Evolutionary conservation across 805 yeast species (phyloP).

Genomic region (Barnettozyma vustinii): DNA sequence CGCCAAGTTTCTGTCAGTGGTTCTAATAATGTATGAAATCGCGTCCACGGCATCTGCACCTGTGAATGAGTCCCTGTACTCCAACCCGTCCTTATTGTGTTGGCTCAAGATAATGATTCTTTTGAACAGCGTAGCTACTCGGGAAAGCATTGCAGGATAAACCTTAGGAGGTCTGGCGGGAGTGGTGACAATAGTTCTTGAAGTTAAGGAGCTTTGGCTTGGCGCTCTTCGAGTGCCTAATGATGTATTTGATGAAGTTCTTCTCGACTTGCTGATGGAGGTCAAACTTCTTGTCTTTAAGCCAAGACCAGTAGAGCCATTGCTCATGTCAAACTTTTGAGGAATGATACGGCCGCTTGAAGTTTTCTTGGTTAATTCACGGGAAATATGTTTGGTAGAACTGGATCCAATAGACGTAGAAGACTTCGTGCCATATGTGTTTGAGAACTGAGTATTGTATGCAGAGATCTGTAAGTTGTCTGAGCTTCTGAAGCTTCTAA

Average conservation of each 20-base stretch:
- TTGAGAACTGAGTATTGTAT: conserved; percentile 4
- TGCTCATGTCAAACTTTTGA: conserved; percentile 37
- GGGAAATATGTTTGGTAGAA: conserved; percentile 29
- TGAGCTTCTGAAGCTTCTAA: conserved; percentile 27
- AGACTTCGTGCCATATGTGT: background rate
- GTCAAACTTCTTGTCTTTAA: conserved; percentile 43
- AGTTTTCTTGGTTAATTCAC: conserved; percentile 30
- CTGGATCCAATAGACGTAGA: conserved; percentile 2
- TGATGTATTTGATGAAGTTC: conserved; percentile 22
- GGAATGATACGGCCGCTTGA: conserved; percentile 41
- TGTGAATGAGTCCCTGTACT: conserved; percentile 88
- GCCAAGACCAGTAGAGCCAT: conserved; percentile 29
- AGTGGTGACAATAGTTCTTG: conserved; percentile 44
- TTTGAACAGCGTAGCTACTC: conserved; percentile 75
- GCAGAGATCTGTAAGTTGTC: conserved; percentile 19
- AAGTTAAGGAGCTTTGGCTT: conserved; percentile 19
- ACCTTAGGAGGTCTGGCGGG: conserved; percentile 53
- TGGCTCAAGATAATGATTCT: conserved; percentile 67
- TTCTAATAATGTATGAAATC: conserved; percentile 78
- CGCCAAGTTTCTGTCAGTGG: conserved; percentile 89
- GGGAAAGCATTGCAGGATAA: conserved; percentile 84
- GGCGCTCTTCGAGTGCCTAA: conserved; percentile 21
- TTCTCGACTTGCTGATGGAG: conserved; percentile 27
- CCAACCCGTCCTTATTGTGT: conserved; percentile 83
- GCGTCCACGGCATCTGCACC: conserved; percentile 92